Evolutionary conservation across 2,329 filamentous ascomycete genomes (phyloP), one percentile per base, ranked within the genome.

Genomic region (Penicillium sp.): DNA sequence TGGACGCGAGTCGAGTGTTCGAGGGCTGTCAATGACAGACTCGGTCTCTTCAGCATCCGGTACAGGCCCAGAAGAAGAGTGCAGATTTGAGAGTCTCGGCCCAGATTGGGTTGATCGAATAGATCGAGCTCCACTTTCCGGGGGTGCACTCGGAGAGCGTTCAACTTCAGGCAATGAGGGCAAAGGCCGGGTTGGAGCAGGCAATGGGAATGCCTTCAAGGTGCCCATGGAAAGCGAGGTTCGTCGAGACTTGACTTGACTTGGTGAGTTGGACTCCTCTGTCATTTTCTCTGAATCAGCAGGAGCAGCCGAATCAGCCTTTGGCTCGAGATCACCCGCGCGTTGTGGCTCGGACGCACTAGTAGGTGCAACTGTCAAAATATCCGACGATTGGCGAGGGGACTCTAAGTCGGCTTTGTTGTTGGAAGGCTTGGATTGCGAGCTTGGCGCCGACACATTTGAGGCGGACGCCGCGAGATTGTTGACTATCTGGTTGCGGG

Each of bases 101-200:
- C 29, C 45, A 21, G 38, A 40, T 21, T 4, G 8, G 18, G 18
- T 21, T 10, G 38, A 39, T 31, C 44, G 60, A 21, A 56, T 42
- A 21, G 56, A 39, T 13, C 38, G 46, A 18, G 54, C 9, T n/a
- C 55, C 56, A 2, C 49, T 40, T 18, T 55, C 58, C 7, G 45
- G 57, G 32, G 24, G 32, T 34, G 46, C 47, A 27, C 55, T 54
- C 18, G 61, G 48, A 11, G 49, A 47, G 27, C 52, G 39, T 3
- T 42, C 52, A 16, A 57, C 27, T 31, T 66, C 58, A 9, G 72
- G 72, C 8, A 74, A 52, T 4, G 67, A 68, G 47, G 72, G 72
- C 4, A 75, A 51, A 29, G 72, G 70, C 31, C 59, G 65, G 24
- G 61, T 68, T 11, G 72, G 72, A 31, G 71, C 70, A 14, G 72